These are phyloP conservation scores for Fragilariopsis cylindrus DNA, from an alignment of 108 stramenopile genomes.

Conservation along the genomic window DNA sequence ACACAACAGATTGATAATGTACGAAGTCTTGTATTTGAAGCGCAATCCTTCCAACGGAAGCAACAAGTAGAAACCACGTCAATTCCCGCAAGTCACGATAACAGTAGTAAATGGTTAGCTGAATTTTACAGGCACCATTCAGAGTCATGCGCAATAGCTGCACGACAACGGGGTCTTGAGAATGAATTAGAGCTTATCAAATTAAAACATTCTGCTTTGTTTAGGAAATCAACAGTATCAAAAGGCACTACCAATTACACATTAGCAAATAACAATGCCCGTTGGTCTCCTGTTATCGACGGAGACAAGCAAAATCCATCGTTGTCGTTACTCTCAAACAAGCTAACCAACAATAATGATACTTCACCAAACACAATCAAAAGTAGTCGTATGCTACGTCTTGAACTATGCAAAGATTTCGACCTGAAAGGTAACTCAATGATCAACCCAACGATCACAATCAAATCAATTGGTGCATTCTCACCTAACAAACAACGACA, in stretches of 20 bases:
- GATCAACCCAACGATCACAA: too few species aligned
- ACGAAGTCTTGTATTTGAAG: not conserved
- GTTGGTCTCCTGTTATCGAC: not conserved
- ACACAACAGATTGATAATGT: not conserved
- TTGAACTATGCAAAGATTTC: constrained; percentile 9
- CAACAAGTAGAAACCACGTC: not conserved
- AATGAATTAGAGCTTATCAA: constrained; percentile 10
- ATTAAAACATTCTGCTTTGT: not conserved
- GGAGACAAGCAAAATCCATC: not conserved
- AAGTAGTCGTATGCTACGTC: not conserved
- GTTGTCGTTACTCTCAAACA: not conserved
- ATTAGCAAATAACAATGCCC: not conserved
- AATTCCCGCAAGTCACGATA: not conserved
- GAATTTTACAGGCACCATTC: not conserved
- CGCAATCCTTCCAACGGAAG: not conserved
- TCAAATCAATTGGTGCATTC: too few species aligned
- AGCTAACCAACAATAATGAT: not conserved
- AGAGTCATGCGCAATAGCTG: not conserved
- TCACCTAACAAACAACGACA: too few species aligned
- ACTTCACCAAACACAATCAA: not conserved
- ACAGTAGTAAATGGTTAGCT: not conserved
- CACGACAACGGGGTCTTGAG: constrained; percentile 11
- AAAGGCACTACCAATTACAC: not conserved
- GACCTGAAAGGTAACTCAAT: not conserved
- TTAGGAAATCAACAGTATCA: not conserved